Conservation (phyloP, 176 grass and related monocot species). For the Hordeum vulgare region DNA sequence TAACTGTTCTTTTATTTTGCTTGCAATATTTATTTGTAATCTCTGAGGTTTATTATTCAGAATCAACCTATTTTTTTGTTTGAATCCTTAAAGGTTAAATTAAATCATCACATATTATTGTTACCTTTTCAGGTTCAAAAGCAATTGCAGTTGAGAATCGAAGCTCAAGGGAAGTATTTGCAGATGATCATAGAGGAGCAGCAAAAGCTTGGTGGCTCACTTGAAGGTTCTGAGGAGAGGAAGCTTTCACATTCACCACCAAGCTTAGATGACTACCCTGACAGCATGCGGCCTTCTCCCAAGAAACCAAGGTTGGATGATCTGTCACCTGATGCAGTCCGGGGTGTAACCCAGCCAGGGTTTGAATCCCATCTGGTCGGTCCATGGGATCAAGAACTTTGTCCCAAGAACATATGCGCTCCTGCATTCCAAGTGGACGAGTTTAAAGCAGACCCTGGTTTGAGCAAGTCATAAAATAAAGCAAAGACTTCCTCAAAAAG, state of each 20-base stretch:
- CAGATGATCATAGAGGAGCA: conserved; percentile 99
- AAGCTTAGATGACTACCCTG: conserved; percentile 51
- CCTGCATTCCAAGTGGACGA: conserved; percentile 27
- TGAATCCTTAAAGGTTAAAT: not conserved
- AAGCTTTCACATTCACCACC: conserved; percentile 43
- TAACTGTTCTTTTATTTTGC: not conserved
- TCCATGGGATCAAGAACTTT: conserved; percentile 61
- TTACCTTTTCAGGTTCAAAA: conserved; percentile 74
- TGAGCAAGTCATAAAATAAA: conserved; percentile 29
- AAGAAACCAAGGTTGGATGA: conserved; percentile 55
- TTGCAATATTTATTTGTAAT: not conserved
- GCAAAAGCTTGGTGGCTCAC: conserved; percentile 54
- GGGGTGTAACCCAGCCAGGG: conserved; percentile 29
- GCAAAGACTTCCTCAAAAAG: not conserved
- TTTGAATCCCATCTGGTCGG: conserved; percentile 66
- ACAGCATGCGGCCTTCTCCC: conserved; percentile 21
- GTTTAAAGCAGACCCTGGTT: conserved; percentile 42
- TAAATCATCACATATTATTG: not conserved
- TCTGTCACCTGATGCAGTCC: conserved; percentile 34
- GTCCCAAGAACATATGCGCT: conserved; percentile 18
- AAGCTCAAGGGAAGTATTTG: conserved; percentile 87
- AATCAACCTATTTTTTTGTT: not conserved
- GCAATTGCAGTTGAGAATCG: conserved; percentile 91
- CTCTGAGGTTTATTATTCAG: not conserved
- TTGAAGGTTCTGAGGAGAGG: conserved; percentile 51